Evolutionary conservation across 176 grass and related monocot genomes (phyloP).

Genomic region (sorghum (Sorghum bicolor)): Sorghum_bicolor_NCBIv3 NC_012870.2:53402501-53403000

Average conservation of each 20-base stretch:
- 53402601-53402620: no score
- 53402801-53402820: neutral
- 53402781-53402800: neutral
- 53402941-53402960: neutral
- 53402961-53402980: slow-evolving; percentile 80
- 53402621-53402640: no score
- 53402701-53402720: neutral
- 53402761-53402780: neutral
- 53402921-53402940: neutral
- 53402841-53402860: neutral
- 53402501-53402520: neutral
- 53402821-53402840: neutral
- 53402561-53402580: no score
- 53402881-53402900: neutral
- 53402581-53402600: no score
- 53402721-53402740: slow-evolving; percentile 13
- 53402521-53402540: neutral
- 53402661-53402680: no score
- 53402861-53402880: neutral
- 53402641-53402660: no score
- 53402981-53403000: slow-evolving; percentile 72
- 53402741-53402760: neutral
- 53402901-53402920: neutral
- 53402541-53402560: neutral
- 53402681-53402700: no score